Evolutionary conservation across 176 grass and related monocot genomes (phyloP).

Genomic region (Melocanna baccifera): DNA sequence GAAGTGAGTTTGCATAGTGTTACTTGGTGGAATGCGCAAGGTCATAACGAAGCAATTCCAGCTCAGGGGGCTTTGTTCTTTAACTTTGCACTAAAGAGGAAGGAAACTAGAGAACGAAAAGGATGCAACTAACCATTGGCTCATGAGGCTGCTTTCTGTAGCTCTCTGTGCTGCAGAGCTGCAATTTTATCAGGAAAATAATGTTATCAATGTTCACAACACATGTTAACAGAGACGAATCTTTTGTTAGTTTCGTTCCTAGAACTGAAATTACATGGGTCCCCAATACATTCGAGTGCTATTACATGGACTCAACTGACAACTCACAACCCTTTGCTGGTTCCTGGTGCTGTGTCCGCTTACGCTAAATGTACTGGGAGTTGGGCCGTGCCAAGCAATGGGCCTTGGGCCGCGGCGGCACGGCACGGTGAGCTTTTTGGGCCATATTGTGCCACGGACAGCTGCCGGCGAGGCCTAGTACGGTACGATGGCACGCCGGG

Average conservation of each 20-base stretch:
- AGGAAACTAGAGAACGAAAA: conserved; percentile 24
- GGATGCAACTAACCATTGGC: conserved; percentile 16
- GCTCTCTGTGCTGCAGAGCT: background rate
- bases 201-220: background rate
- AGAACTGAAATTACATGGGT: background rate
- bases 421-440: no score
- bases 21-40: conserved; percentile 38
- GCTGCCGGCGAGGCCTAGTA: no score
- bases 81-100: conserved; percentile 48
- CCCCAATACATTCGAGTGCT: no score
- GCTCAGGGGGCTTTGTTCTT: conserved; percentile 39
- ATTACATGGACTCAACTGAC: no score
- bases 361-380: no score
- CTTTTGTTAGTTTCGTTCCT: background rate
- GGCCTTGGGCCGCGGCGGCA: no score
- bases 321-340: no score
- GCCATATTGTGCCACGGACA: no score
- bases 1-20: conserved; percentile 14
- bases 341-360: no score
- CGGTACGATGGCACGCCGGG: no score
- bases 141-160: conserved; percentile 39
- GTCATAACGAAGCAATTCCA: conserved; percentile 46
- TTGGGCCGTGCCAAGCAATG: no score
- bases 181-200: background rate
- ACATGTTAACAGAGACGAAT: background rate